Conservation (phyloP, 148 eudicot species). For the Heliosperma pusillum region DNA sequence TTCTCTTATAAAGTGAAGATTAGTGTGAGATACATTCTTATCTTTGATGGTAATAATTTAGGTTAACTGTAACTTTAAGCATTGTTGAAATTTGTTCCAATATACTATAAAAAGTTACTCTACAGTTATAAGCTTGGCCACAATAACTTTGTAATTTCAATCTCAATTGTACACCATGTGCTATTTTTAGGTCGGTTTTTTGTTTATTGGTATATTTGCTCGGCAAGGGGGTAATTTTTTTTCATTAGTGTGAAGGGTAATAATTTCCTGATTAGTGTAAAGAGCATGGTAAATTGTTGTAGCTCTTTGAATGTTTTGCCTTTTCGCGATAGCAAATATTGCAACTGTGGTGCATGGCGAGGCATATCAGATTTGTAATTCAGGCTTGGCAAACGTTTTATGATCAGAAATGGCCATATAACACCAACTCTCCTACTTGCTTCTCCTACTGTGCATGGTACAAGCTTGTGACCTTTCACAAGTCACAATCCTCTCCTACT, state of each 20-base stretch:
- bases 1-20: slow-evolving; percentile 23
- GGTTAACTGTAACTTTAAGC: slow-evolving; percentile 19
- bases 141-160: slow-evolving; percentile 22
- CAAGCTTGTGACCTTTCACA: too few species aligned
- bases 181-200: background rate
- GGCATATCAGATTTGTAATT: background rate
- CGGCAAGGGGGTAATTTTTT: background rate
- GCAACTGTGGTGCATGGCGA: background rate
- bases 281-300: background rate
- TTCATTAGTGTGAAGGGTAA: too few species aligned
- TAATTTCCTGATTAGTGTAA: too few species aligned
- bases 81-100: slow-evolving; percentile 18
- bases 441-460: too few species aligned
- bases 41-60: slow-evolving; percentile 21
- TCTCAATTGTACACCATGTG: background rate
- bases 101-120: slow-evolving; percentile 5
- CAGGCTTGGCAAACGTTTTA: too few species aligned
- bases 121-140: background rate
- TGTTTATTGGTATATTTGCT: background rate
- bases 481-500: too few species aligned
- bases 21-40: slow-evolving; percentile 27
- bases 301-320: background rate
- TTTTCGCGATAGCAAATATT: background rate
- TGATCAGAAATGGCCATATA: too few species aligned
- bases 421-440: too few species aligned